phyloP scores from a whole-genome alignment of 768 basidiomycete genomes.

The Crassisporium funariophilum region DNA sequence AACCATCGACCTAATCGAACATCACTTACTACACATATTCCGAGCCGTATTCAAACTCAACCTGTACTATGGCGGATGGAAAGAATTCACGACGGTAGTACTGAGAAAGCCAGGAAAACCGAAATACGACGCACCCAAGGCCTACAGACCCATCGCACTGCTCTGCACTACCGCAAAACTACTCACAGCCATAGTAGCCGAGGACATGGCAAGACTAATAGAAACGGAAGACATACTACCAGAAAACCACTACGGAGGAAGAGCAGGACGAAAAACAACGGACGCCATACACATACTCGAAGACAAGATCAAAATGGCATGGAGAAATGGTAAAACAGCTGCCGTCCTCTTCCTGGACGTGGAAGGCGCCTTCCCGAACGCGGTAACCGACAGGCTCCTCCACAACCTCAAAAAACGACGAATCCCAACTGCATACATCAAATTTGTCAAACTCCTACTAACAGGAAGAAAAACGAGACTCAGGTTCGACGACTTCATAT shows the following conservation, averaged over 20 bases:
- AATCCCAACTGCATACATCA: conserved; percentile 24
- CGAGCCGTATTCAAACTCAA: neutral
- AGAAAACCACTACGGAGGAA: no score
- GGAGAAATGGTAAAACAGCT: no score
- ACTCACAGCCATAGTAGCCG: neutral
- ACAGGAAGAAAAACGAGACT: conserved; percentile 4
- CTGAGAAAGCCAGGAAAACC: conserved; percentile 7
- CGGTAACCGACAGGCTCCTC: no score
- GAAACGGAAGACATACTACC: neutral
- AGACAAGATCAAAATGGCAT: no score
- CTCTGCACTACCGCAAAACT: conserved; percentile 2
- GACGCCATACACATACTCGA: no score
- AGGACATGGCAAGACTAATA: neutral
- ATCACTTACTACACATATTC: neutral
- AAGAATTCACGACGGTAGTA: neutral
- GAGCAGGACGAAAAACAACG: no score
- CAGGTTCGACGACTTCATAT: conserved; percentile 17
- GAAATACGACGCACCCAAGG: conserved; percentile 1
- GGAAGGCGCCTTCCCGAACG: no score
- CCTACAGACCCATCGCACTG: conserved; percentile 5
- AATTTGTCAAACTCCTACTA: conserved; percentile 6
- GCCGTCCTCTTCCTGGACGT: no score
- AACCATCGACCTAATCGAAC: neutral
- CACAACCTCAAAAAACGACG: no score
- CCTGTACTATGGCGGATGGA: neutral